A percentile compares a stretch with the other conserved stretches of the same genome.
These are phyloP conservation scores for Claviceps lovelessii DNA, from an alignment of 2,329 filamentous ascomycete species.

Conservation along the genomic window DNA sequence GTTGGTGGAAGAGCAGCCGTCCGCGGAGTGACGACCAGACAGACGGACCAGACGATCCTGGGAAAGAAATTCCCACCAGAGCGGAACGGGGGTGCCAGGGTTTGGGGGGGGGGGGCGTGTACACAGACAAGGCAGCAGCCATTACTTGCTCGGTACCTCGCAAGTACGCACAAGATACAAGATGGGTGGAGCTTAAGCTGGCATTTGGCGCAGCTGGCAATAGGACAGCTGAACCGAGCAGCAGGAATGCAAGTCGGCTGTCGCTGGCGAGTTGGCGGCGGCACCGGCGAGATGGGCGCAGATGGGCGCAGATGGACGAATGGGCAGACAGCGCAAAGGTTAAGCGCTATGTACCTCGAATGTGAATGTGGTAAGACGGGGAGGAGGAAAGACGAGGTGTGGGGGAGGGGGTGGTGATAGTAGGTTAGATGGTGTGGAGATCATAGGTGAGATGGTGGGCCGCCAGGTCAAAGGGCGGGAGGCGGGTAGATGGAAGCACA, in stretches of 20 bases:
- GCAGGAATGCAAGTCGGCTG: not conserved
- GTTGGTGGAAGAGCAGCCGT: not conserved
- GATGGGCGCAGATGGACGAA: not conserved
- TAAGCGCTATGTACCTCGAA: not conserved
- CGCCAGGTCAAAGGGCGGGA: no score
- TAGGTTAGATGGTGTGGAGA: no score
- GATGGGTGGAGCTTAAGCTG: not conserved
- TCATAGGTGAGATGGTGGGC: no score
- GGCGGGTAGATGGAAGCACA: no score
- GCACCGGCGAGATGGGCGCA: not conserved
- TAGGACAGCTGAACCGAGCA: not conserved
- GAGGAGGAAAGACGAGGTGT: no score
- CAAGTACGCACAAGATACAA: not conserved
- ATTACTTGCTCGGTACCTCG: not conserved
- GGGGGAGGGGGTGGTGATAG: no score
- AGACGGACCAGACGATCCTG: not conserved
- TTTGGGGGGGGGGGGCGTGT: not conserved
- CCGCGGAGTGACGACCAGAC: slow-evolving; percentile 2
- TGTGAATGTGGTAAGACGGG: no score
- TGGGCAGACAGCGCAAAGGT: not conserved
- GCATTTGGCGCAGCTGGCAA: not conserved
- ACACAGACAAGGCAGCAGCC: not conserved
- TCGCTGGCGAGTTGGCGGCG: not conserved
- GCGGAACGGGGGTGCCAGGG: slow-evolving; percentile 1
- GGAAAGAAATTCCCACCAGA: slow-evolving; percentile 4